These are phyloP conservation scores for Monosporascus sp. DNA, from an alignment of 2,329 filamentous ascomycete species.

Conservation along the genomic window DNA sequence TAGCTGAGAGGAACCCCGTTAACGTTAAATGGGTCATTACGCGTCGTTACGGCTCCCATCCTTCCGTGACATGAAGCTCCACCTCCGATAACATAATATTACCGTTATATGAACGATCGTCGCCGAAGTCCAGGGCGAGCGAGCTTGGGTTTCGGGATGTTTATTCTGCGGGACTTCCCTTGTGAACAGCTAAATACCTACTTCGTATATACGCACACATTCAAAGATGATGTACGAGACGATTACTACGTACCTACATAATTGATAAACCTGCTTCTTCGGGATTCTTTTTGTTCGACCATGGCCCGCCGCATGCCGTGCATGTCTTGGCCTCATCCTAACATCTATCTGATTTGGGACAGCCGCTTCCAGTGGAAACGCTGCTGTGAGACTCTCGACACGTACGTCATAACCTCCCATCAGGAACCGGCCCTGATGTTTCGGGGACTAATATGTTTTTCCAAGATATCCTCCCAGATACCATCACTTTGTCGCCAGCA, in stretches of 20 bases:
- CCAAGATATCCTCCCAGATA: too few species aligned
- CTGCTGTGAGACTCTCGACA: too few species aligned
- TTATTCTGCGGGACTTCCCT: background rate
- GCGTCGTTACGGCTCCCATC: too few species aligned
- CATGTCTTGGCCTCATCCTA: background rate
- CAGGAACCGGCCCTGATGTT: too few species aligned
- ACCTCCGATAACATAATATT: background rate
- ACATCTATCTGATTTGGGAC: background rate
- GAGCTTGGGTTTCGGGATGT: background rate
- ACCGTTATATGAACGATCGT: background rate
- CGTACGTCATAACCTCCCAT: too few species aligned
- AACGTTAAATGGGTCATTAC: too few species aligned
- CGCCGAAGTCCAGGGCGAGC: background rate
- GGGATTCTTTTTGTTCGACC: background rate
- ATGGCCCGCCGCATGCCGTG: background rate
- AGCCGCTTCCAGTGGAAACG: too few species aligned
- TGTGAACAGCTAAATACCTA: background rate
- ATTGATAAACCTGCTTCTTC: too few species aligned
- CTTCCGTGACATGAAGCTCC: too few species aligned
- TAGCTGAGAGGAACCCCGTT: too few species aligned
- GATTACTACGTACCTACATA: background rate
- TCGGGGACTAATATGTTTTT: too few species aligned
- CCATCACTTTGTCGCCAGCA: too few species aligned
- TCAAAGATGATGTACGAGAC: background rate
- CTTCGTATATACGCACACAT: background rate